These are phyloP conservation scores for Venturia aucupariae DNA, from an alignment of 2,329 filamentous ascomycete species.

Conservation along the genomic window DNA sequence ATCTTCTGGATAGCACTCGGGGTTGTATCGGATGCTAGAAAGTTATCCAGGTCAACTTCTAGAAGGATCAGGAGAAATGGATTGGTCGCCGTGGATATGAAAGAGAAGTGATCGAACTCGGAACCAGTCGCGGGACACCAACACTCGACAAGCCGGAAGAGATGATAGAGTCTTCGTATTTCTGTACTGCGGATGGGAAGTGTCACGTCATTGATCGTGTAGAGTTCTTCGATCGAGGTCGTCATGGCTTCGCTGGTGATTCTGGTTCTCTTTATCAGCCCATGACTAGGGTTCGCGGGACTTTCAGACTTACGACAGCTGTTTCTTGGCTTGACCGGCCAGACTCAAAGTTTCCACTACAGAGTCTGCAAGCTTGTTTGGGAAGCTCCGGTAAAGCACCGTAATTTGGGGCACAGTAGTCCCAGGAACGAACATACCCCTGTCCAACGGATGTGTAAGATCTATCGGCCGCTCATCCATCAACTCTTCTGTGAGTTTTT, in stretches of 20 bases:
- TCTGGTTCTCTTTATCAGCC: neutral
- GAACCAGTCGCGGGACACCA: neutral
- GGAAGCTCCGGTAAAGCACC: neutral
- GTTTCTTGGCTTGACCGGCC: neutral
- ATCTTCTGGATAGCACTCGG: neutral
- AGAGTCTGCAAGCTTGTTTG: neutral
- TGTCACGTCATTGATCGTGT: neutral
- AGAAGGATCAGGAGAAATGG: neutral
- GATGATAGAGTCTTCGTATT: neutral
- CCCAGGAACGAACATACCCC: neutral
- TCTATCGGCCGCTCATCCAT: neutral
- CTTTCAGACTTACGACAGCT: neutral
- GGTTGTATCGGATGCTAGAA: neutral
- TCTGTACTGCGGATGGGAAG: neutral
- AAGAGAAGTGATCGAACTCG: neutral
- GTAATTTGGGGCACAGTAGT: neutral
- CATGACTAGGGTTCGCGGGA: neutral
- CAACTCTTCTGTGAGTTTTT: neutral
- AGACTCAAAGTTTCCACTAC: neutral
- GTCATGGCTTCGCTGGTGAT: neutral
- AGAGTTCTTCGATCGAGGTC: neutral
- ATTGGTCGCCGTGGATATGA: neutral
- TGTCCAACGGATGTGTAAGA: neutral
- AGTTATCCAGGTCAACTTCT: neutral
- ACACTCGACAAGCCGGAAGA: neutral